Conservation (phyloP, 495 filamentous ascomycete species). For the Xylaria bambusicola region DNA sequence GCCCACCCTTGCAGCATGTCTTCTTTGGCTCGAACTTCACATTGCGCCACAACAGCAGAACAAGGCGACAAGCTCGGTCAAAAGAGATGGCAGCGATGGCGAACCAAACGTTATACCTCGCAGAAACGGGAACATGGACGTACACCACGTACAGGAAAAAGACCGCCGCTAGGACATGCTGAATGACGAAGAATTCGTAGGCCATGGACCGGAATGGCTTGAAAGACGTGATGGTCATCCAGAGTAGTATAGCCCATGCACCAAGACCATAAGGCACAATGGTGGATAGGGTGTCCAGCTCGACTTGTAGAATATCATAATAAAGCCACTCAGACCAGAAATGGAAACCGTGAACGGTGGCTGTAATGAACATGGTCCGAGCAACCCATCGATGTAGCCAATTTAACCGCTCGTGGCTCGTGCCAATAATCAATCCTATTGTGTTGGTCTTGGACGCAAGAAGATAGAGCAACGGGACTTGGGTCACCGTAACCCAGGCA, state of each 20-base stretch:
- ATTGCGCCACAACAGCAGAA: slow-evolving; percentile 63
- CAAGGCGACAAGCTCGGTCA: slow-evolving; percentile 61
- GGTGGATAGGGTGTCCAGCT: slow-evolving; percentile 60
- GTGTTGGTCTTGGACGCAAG: slow-evolving; percentile 79
- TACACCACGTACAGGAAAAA: slow-evolving; percentile 69
- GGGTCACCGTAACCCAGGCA: slow-evolving; percentile 75
- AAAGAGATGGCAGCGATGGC: slow-evolving; percentile 69
- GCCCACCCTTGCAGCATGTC: slow-evolving; percentile 42
- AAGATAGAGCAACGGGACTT: slow-evolving; percentile 79
- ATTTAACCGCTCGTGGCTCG: slow-evolving; percentile 74
- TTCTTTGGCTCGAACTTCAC: slow-evolving; percentile 47
- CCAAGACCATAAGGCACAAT: slow-evolving; percentile 70
- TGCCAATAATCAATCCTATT: slow-evolving; percentile 66
- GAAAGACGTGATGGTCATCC: slow-evolving; percentile 68
- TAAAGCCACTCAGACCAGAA: slow-evolving; percentile 70
- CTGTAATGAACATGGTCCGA: slow-evolving; percentile 71
- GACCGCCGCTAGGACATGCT: slow-evolving; percentile 70
- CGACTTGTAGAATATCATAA: slow-evolving; percentile 61
- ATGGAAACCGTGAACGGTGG: slow-evolving; percentile 72
- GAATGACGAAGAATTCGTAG: slow-evolving; percentile 82
- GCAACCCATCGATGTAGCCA: slow-evolving; percentile 85
- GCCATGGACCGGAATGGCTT: slow-evolving; percentile 66
- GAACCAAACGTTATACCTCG: slow-evolving; percentile 67
- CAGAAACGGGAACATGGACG: slow-evolving; percentile 62
- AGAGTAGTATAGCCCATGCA: slow-evolving; percentile 73